Base-by-base conservation (phyloP, 1,284 basidiomycete genomes). In the Malassezia globosa region DNA sequence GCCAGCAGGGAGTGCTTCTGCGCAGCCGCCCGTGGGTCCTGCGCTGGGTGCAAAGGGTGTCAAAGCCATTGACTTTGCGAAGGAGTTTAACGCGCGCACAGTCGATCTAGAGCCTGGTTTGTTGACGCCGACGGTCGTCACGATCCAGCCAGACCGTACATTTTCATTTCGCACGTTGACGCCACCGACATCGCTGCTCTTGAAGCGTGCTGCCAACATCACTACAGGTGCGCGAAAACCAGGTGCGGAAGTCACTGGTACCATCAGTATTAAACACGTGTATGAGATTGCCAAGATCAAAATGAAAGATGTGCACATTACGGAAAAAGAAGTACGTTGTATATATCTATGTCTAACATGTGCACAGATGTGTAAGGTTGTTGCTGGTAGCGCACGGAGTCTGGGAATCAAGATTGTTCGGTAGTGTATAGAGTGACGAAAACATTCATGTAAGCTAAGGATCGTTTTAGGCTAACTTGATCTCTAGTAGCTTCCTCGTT, bases 231-330 rank as follows among this genome's bases (percentile, higher is more conserved):
- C 73, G 1, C 69, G 69, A 14, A 61, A 63, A 35, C 79, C 85
- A 31, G 84, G 80, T 33, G 81, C 81, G 63, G 52, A 85, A 83
- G 81, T 69, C 75, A 78, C 52, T 77, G 88, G 85, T 40, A 88
- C 83, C 23, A 79, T 99, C 64, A 85, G 81, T 60, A 78, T 97
- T 66, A 99, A 99, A 77, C 90, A 96, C 76, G 80, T 97, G 67
- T 97, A 94, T 74, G 94, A 97, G 77, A 96, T 99, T 69, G 89
- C 94, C 31, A 94, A 87, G 78, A 85, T 97, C 73, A 99, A 99
- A 77, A 80, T 82, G 54, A 81, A 79, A 62, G 94, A 97, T 37
- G 49, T 56, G 35, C 60, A 59, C 19, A 56, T 68, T 3, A 51
- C 43, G 22, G 64, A 66, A 35, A 63, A 68, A 35, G 59, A 65